Percentiles rank a stretch among this genome's conserved stretches.
Evolutionary conservation across 192 early-diverging fungal genomes (phyloP).

Genomic region (Backusella westeae): DNA sequence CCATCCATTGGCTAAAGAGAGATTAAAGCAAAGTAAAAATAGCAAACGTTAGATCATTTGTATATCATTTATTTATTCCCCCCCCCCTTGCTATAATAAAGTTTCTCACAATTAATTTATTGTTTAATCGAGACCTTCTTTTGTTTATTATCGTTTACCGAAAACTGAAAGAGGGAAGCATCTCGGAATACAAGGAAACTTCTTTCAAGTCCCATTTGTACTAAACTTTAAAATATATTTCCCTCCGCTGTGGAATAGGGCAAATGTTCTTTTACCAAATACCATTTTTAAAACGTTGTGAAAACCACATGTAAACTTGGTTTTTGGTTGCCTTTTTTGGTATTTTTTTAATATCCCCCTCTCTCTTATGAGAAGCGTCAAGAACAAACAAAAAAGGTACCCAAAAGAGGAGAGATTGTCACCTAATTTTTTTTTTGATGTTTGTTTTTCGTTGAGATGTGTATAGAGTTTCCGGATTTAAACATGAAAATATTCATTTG

Average conservation of each 20-base stretch:
- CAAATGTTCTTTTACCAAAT: background rate
- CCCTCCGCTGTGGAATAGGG: background rate
- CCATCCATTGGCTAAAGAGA: conserved; percentile 36
- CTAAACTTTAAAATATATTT: background rate
- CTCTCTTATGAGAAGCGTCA: background rate
- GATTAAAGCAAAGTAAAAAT: conserved; percentile 16
- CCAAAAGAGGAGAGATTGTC: background rate
- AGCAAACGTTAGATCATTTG: background rate
- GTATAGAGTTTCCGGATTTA: background rate
- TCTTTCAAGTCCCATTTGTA: background rate
- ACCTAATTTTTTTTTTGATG: background rate
- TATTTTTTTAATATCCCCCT: background rate
- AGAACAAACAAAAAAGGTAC: background rate
- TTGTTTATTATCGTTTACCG: background rate
- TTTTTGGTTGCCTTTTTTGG: background rate
- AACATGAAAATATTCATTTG: background rate
- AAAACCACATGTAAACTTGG: background rate
- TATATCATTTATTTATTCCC: background rate
- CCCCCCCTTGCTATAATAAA: background rate
- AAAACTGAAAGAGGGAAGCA: background rate
- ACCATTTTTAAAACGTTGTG: background rate
- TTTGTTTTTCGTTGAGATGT: background rate
- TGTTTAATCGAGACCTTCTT: background rate
- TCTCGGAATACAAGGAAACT: background rate
- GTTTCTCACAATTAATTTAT: background rate